A percentile compares a stretch with the other conserved stretches of the same genome.
Conservation (phyloP, 148 eudicot species). For the Mesembryanthemum crystallinum region DNA sequence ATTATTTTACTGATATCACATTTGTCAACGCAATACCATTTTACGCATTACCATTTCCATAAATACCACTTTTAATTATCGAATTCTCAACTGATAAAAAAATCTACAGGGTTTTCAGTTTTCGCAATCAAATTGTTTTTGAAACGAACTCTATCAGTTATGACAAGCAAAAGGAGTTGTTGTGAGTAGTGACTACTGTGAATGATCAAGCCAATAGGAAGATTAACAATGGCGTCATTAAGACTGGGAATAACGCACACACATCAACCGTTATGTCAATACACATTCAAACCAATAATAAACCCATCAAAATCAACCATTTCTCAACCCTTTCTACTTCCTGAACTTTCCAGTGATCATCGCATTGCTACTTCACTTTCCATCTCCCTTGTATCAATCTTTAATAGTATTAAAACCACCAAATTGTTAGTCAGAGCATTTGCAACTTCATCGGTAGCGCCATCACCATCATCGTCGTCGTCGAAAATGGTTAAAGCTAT, state of each 20-base stretch:
- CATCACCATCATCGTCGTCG: constrained; percentile 24
- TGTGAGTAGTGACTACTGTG: too few species aligned
- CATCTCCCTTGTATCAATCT: constrained; percentile 2
- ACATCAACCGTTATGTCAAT: constrained; percentile 1
- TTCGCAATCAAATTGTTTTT: too few species aligned
- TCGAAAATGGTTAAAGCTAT: constrained; percentile 73
- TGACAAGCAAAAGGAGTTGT: too few species aligned
- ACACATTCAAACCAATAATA: not conserved
- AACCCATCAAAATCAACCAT: constrained; percentile 4
- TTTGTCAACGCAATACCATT: too few species aligned
- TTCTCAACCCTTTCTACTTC: not conserved
- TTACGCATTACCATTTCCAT: too few species aligned
- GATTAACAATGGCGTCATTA: not conserved
- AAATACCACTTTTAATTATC: too few species aligned
- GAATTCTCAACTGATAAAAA: too few species aligned
- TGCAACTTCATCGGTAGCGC: constrained; percentile 20
- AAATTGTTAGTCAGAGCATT: constrained; percentile 18
- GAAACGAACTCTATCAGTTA: too few species aligned
- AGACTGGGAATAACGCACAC: not conserved
- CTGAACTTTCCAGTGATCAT: not conserved
- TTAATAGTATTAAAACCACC: not conserved
- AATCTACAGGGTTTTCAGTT: too few species aligned
- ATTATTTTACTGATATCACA: too few species aligned
- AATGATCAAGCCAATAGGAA: not conserved
- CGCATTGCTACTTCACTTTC: not conserved